Evolutionary conservation across 1,284 basidiomycete genomes (phyloP).

Genomic region (Mycena citricolor): DNA sequence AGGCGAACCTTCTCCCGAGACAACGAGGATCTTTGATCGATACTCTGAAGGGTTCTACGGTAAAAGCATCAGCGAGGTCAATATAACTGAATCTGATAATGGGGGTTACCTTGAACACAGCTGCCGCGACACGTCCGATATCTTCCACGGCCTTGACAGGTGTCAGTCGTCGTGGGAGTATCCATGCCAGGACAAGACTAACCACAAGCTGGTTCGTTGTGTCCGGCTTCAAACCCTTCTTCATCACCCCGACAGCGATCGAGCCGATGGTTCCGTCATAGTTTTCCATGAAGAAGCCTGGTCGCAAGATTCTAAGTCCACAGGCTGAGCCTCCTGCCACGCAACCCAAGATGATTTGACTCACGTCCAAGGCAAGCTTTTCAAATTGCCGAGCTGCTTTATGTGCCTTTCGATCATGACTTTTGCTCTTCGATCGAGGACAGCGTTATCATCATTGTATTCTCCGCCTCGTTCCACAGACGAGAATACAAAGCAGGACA

Average conservation of each 20-base stretch:
- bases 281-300: conserved; percentile 39
- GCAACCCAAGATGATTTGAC: conserved; percentile 16
- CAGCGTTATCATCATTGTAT: conserved; percentile 30
- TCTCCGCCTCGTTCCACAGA: conserved; percentile 38
- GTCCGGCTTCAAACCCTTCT: conserved; percentile 32
- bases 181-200: conserved; percentile 19
- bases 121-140: conserved; percentile 37
- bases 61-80: background rate
- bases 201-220: conserved; percentile 38
- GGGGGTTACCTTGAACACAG: conserved; percentile 36
- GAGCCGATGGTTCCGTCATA: conserved; percentile 38
- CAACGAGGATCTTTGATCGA: conserved; percentile 29
- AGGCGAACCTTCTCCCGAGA: conserved; percentile 32
- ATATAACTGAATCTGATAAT: no score
- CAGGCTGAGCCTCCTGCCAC: background rate
- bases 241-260: conserved; percentile 34
- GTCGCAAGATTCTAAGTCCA: conserved; percentile 34
- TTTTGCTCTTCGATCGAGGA: conserved; percentile 35
- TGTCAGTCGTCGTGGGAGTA: background rate
- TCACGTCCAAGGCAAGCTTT: conserved; percentile 40
- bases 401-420: conserved; percentile 40
- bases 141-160: conserved; percentile 33
- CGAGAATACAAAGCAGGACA: conserved; percentile 36
- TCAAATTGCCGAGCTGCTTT: conserved; percentile 29
- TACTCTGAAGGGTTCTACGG: conserved; percentile 29